Evolutionary conservation across 345 rosid species (phyloP), one percentile per base, ranked within the genome.

Genomic region (Eutrema yunnanense): DNA sequence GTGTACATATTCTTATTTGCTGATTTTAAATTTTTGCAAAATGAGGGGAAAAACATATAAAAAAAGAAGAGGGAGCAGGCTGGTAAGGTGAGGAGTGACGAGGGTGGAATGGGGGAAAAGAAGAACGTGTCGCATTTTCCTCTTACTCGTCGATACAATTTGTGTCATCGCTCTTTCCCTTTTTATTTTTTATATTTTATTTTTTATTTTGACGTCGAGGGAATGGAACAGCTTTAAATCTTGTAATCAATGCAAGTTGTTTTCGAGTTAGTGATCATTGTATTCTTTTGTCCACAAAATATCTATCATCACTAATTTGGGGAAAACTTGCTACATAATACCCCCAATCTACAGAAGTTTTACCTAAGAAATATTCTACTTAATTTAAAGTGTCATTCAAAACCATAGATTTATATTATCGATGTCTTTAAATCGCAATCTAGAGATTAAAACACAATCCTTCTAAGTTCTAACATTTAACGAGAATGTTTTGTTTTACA

Each of bases 41-140:
- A 30, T 5, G 5, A 11, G 22, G 8, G 58, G 30, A 8, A 48
- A 16, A 68, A 30, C 36, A 14, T 8, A 49, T 22, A 69, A 56
- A 38, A 22, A 16, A 2, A 34, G 16, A 26, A 46, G 11, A 12
- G 34, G 67, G n/a, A 43, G 47, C 41, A 63, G 32, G 71, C 56
- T 54, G 64, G 70, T 53, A 54, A 53, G 62, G 72, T 73, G 77
- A 73, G 59, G 37, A 73, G 77, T 67, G 78, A 74, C 78, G 67
- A 74, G 47, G 1, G 54, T 29, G 67, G 4, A 4, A 66, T 74
- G 73, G 78, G 54, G 8, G 32, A 40, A 50, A 67, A 59, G n/a
- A n/a, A 33, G 73, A 59, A 67, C 41, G 73, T 67, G 78, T 67
- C 78, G 32, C 54, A 50, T 6, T 67, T 32, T 58, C 67, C 19